Base-by-base conservation (phyloP, 2,329 filamentous ascomycete genomes). In the Penicillium sumatraense region DNA sequence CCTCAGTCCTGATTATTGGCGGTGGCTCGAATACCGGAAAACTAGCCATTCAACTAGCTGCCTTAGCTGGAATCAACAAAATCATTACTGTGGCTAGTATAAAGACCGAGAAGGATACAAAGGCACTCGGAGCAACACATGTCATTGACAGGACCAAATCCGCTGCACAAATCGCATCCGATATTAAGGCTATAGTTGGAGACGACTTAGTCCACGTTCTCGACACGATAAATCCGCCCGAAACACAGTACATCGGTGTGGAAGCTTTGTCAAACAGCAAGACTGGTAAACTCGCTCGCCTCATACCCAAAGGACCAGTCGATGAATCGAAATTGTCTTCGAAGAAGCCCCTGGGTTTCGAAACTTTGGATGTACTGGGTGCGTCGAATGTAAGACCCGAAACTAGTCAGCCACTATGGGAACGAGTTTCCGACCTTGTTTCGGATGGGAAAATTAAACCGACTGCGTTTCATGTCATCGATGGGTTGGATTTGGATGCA, bases 191-290 rank as follows among this genome's bases (percentile, higher is more conserved):
- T 2, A 57, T 76, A 5, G 73, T 75, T 1, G 72, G 72, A 4
- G 76, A 78, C 52, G 73, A 76, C 9, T 59, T 78, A 3, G 10
- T 75, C 6, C 76, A 78, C 53, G 72, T 67, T 2, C 73, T 68
- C 51, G 75, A 79, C 51, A 66, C 70, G 0, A 54, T 75, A 29
- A 75, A 70, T 48, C 53, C 35, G 0, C 52, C 55, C 1, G 61
- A 49, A 0, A 66, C 58, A 5, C 71, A 72, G 31, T 49, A 55
- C 5, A 54, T 79, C 3, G 68, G 64, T 1, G 60, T 75, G 8
- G 33, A 49, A 7, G 47, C 47, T 24, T 63, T 79, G 3, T 78
- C 75, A 1, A 70, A 54, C 24, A 56, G 57, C 2, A 73, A 72
- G 62, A 70, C 62, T 51, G 75, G 76, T 3, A 68, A 61, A 3